Evolutionary conservation across 768 basidiomycete genomes (phyloP).

Genomic region (Myochromella boudieri): DNA sequence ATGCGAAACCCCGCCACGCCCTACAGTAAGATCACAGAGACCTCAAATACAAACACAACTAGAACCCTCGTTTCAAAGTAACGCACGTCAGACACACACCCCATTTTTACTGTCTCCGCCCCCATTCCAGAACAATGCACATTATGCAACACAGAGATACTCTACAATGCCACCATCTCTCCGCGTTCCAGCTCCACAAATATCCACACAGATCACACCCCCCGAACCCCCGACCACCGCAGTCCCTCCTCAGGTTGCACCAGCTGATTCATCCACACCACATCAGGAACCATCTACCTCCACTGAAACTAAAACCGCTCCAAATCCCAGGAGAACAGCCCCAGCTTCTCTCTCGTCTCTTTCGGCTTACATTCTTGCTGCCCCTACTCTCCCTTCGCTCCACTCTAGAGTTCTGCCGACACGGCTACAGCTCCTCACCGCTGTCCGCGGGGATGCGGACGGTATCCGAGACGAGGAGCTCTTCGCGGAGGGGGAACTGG

Average conservation of each 20-base stretch:
- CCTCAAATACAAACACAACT: background rate
- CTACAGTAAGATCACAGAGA: background rate
- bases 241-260: too few relatives aligned
- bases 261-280: too few relatives aligned
- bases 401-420: constrained; percentile 42
- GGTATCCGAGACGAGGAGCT: constrained; percentile 70
- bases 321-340: background rate
- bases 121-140: constrained; percentile 4
- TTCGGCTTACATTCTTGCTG: constrained; percentile 53
- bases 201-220: background rate
- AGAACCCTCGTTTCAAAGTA: background rate
- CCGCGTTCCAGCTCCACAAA: background rate
- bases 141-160: background rate
- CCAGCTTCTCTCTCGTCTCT: constrained; percentile 3
- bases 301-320: background rate
- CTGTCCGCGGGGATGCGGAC: constrained; percentile 50
- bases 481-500: constrained; percentile 68
- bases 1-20: constrained; percentile 9
- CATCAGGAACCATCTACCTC: background rate
- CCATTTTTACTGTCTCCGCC: background rate
- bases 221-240: too few relatives aligned
- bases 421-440: constrained; percentile 64
- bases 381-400: constrained; percentile 25
- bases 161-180: background rate
- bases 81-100: too few relatives aligned